A percentile compares a stretch with the other conserved stretches of the same genome.
Conservation (phyloP, 768 basidiomycete species). For the Boletus insuetus region DNA sequence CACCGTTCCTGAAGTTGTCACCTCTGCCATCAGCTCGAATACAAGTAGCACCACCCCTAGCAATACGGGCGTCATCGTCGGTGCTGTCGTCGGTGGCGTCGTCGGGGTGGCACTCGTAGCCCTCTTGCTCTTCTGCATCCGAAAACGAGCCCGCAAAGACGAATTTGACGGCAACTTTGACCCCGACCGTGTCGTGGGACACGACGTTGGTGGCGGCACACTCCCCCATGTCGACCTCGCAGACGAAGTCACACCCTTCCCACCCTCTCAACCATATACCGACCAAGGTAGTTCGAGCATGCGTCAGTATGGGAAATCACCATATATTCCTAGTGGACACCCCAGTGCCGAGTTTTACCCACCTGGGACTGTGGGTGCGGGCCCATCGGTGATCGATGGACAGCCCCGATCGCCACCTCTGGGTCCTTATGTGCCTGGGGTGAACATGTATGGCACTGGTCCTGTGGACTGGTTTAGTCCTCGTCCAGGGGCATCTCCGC, state of each 20-base stretch:
- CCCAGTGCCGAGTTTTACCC: slow-evolving; percentile 11
- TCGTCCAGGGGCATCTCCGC: slow-evolving; percentile 17
- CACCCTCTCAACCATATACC: slow-evolving; percentile 2
- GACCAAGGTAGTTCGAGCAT: slow-evolving; percentile 15
- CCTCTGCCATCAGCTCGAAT: slow-evolving; percentile 10
- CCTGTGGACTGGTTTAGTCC: slow-evolving; percentile 21
- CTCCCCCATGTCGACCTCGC: slow-evolving; percentile 28
- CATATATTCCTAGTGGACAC: slow-evolving; percentile 5
- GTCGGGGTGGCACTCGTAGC: slow-evolving; percentile 27
- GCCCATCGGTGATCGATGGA: background rate
- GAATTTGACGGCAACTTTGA: slow-evolving; percentile 53
- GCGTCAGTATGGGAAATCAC: slow-evolving; percentile 21
- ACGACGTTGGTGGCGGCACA: slow-evolving; percentile 23
- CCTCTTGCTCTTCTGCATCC: slow-evolving; percentile 31
- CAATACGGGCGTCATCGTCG: slow-evolving; percentile 45
- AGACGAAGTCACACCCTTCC: slow-evolving; percentile 30
- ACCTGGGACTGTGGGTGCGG: background rate
- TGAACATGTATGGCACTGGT: slow-evolving; percentile 11
- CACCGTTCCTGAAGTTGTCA: slow-evolving; percentile 9
- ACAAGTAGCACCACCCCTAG: background rate
- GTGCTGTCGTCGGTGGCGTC: slow-evolving; percentile 51
- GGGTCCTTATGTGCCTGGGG: slow-evolving; percentile 1
- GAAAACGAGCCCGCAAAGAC: slow-evolving; percentile 25
- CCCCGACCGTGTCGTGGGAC: slow-evolving; percentile 40
- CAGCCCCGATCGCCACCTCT: slow-evolving; percentile 8